Percentiles rank a stretch among this genome's conserved stretches.
Evolutionary conservation across 1,284 basidiomycete species (phyloP).

Genomic region (Cystobasidium sp.): DNA sequence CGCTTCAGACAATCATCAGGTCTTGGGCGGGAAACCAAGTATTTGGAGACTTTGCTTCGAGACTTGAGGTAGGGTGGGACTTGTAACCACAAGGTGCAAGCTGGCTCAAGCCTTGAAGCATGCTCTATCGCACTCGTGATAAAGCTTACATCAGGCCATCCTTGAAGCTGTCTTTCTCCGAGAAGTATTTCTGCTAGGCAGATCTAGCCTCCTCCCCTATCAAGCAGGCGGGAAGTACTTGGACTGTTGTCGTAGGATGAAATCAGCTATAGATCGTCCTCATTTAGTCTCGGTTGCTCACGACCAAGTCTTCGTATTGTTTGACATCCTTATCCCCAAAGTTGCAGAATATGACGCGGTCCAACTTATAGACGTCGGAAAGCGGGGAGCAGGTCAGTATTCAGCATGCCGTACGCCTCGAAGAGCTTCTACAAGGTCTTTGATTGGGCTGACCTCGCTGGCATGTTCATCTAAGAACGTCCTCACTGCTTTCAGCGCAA

Average conservation of each 20-base stretch:
- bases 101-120: too few relatives aligned
- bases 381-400: neutral
- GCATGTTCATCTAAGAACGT: slow-evolving; percentile 62
- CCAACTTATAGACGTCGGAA: slow-evolving; percentile 1
- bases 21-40: too few relatives aligned
- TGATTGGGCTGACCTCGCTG: neutral
- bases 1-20: too few relatives aligned
- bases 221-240: slow-evolving; percentile 25
- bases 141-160: too few relatives aligned
- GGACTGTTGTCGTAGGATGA: neutral
- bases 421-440: too few relatives aligned
- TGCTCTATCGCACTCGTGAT: too few relatives aligned
- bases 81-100: too few relatives aligned
- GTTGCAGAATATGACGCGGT: slow-evolving; percentile 42
- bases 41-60: too few relatives aligned
- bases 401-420: neutral
- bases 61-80: too few relatives aligned
- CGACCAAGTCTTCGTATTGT: slow-evolving; percentile 19
- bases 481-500: slow-evolving; percentile 68
- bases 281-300: neutral
- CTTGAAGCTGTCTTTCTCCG: too few relatives aligned
- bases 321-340: slow-evolving; percentile 30
- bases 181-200: neutral
- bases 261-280: neutral
- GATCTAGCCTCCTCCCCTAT: neutral